Percentiles rank a stretch among this genome's conserved stretches.
Evolutionary conservation across 495 filamentous ascomycete species (phyloP).

Genomic region (Penicillium canescens): DNA sequence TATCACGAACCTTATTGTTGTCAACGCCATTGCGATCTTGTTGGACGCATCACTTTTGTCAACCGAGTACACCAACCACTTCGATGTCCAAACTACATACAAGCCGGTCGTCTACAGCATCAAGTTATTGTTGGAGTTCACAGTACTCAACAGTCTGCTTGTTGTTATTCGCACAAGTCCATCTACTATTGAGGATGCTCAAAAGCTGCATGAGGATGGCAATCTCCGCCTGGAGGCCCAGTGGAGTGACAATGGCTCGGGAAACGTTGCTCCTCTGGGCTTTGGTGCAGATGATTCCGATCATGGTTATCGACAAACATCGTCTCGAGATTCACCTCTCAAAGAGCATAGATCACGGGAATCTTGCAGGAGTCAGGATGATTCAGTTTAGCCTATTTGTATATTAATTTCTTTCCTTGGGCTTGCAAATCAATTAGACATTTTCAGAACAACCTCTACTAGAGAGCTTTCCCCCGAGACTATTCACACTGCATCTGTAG

Average conservation of each 20-base stretch:
- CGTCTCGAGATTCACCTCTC: background rate
- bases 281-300: background rate
- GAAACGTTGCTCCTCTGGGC: background rate
- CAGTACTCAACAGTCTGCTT: slow-evolving; percentile 49
- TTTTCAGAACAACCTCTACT: no score
- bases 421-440: background rate
- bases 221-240: slow-evolving; percentile 11
- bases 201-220: background rate
- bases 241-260: slow-evolving; percentile 11
- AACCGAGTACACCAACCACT: slow-evolving; percentile 35
- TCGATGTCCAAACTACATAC: slow-evolving; percentile 41
- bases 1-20: slow-evolving; percentile 43
- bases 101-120: slow-evolving; percentile 48
- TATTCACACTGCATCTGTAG: no score
- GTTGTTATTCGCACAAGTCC: slow-evolving; percentile 14
- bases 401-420: background rate
- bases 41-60: slow-evolving; percentile 36
- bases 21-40: slow-evolving; percentile 41
- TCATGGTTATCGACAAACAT: background rate
- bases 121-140: slow-evolving; percentile 55
- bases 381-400: background rate
- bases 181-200: slow-evolving; percentile 9
- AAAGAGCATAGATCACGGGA: background rate
- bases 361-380: background rate
- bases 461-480: no score